Evolutionary conservation across 345 rosid species (phyloP).

Genomic region (Populus tremula): DNA sequence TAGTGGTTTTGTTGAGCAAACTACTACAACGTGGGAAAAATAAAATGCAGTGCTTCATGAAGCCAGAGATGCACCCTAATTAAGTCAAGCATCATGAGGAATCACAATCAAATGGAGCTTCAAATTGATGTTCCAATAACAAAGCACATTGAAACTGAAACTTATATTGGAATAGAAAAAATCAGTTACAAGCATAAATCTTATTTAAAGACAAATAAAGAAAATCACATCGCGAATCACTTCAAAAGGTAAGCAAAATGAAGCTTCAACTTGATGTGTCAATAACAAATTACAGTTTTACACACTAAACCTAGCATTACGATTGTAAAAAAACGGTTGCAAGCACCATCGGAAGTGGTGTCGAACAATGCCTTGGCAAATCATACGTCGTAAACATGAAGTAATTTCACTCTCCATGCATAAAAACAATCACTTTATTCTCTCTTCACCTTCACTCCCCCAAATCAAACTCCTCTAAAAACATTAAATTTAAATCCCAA

Average conservation of each 20-base stretch:
- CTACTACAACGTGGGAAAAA: background rate
- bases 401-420: background rate
- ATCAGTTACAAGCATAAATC: background rate
- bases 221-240: background rate
- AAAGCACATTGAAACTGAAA: background rate
- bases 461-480: background rate
- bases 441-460: background rate
- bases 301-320: background rate
- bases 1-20: conserved; percentile 5
- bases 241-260: background rate
- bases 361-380: background rate
- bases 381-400: background rate
- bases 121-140: background rate
- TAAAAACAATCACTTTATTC: background rate
- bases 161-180: background rate
- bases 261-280: conserved; percentile 9
- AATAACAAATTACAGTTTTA: background rate
- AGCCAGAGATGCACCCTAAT: conserved; percentile 2
- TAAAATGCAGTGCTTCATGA: background rate
- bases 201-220: background rate
- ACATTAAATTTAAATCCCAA: background rate
- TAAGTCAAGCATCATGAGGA: conserved; percentile 9
- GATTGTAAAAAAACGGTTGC: background rate
- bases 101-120: background rate
- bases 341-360: background rate